Evolutionary conservation across 352 stramenopile genomes (phyloP).

Genomic region (Pythium rishiriense): DNA sequence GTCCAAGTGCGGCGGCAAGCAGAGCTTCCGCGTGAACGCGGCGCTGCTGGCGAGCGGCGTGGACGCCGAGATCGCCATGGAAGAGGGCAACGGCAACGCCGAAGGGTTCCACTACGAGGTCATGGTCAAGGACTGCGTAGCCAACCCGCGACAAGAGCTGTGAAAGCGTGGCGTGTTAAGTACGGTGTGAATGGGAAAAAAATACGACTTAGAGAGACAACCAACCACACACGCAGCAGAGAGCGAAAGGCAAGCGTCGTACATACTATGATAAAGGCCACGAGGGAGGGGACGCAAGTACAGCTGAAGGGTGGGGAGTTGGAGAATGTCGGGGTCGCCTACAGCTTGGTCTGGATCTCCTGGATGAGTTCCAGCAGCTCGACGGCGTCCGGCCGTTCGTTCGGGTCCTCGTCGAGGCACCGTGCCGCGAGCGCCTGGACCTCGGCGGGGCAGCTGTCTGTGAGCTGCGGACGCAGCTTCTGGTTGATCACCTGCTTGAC

Average conservation of each 20-base stretch:
- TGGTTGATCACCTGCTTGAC: conserved; percentile 81
- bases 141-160: conserved; percentile 18
- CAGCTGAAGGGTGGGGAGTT: neutral
- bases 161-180: conserved; percentile 1
- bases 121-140: conserved; percentile 21
- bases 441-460: conserved; percentile 42
- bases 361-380: conserved; percentile 71
- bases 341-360: conserved; percentile 26
- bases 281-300: neutral
- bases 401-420: conserved; percentile 70
- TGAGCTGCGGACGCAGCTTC: conserved; percentile 68
- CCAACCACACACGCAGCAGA: neutral
- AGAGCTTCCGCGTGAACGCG: conserved; percentile 32
- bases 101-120: conserved; percentile 24
- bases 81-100: conserved; percentile 5
- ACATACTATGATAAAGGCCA: neutral
- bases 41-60: conserved; percentile 29
- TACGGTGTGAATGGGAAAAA: neutral
- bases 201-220: conserved; percentile 1
- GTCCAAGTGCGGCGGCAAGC: conserved; percentile 25
- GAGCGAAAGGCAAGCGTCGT: neutral
- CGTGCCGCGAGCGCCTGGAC: conserved; percentile 62
- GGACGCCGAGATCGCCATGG: conserved; percentile 17
- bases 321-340: neutral
- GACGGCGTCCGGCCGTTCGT: conserved; percentile 59